Evolutionary conservation across 352 stramenopile genomes (phyloP), one percentile per base, ranked within the genome.

Genomic region (Pythium phragmiticola): DNA sequence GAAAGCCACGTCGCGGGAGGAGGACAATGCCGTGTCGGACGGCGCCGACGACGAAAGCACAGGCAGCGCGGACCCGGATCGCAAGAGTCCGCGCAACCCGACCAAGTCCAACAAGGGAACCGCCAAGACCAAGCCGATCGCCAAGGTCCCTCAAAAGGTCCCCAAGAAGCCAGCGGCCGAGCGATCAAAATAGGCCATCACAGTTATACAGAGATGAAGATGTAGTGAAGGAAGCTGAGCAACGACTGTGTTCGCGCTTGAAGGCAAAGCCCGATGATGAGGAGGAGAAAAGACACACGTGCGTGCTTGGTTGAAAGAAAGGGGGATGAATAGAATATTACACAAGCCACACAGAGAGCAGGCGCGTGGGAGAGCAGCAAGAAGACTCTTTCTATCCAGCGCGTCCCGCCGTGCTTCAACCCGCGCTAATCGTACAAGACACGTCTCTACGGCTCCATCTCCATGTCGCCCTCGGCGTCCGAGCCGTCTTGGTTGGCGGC

Each of bases 401-500:
- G 26, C 26, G 26, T 30, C 26, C 4, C 26, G 26, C 26, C 26
- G 26, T 30, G 26, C 26, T 30, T 30, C 26, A 30, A 30, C 2
- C 26, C 26, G 2, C 26, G 26, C 26, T 30, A 30, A 30, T 5
- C 26, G 26, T 30, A 30, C 26, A 30, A 43, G 37, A 43, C 16
- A 48, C 7, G 42, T 48, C 7, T 48, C 42, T 85, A 88, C 62
- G 84, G 76, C 60, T 91, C 80, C 46, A 74, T 66, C 48, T 87
- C 80, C 76, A 87, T 88, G 61, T 57, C 63, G 26, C 77, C 51
- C n/a, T 68, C 65, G 34, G 69, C 73, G 41, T 68, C 73, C 39
- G 49, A 71, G 12, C 77, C 71, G 50, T 80, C 66, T 39, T 9
- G 39, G 16, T 39, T 69, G 41, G 76, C 67, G 4, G 76, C 71